These are phyloP conservation scores for Striga asiatica DNA, from an alignment of 257 asterid species.

Conservation along the genomic window DNA sequence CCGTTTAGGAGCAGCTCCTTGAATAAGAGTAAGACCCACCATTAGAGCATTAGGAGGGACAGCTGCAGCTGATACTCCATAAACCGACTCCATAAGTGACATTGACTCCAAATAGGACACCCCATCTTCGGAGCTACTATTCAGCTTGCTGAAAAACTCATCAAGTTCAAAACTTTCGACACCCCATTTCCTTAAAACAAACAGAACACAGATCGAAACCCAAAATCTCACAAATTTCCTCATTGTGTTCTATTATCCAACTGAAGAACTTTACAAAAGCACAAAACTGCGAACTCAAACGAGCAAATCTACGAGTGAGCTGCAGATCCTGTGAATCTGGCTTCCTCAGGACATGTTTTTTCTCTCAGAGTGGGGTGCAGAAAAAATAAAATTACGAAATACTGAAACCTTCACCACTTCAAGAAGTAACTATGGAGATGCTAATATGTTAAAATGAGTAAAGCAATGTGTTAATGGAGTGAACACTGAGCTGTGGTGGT, in stretches of 20 bases:
- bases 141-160: background rate
- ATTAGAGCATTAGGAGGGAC: background rate
- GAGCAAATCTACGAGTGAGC: constrained; percentile 16
- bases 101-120: background rate
- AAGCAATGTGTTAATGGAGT: constrained; percentile 17
- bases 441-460: background rate
- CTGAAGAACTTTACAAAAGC: background rate
- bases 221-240: background rate
- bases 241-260: background rate
- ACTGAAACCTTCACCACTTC: background rate
- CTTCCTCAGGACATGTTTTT: background rate
- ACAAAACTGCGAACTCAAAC: background rate
- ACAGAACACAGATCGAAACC: background rate
- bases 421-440: constrained; percentile 14
- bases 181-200: background rate
- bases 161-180: background rate
- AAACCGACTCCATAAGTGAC: background rate
- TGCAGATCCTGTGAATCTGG: constrained; percentile 11
- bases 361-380: background rate
- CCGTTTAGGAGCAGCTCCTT: background rate
- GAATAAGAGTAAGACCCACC: background rate
- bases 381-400: background rate
- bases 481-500: constrained; percentile 26
- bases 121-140: background rate
- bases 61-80: background rate